Percentiles rank a stretch among this genome's conserved stretches.
phyloP scores from a whole-genome alignment of 768 basidiomycete species.

The Hemileccinum rubropunctum region DNA sequence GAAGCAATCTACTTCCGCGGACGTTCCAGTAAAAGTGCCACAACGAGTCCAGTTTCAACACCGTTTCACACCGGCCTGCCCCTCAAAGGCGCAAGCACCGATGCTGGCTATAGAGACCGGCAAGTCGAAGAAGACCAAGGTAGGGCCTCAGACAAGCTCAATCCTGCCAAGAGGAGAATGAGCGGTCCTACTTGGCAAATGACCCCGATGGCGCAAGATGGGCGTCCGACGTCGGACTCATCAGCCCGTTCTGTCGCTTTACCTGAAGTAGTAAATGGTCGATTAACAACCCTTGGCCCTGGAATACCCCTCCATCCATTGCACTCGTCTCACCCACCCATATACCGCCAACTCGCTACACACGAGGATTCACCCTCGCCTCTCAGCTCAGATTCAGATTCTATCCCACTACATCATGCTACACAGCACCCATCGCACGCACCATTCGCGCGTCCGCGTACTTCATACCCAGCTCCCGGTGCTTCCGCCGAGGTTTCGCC shows the following conservation, averaged over 20 bases:
- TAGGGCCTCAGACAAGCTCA: conserved; percentile 25
- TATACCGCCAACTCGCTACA: conserved; percentile 32
- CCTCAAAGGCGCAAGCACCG: conserved; percentile 29
- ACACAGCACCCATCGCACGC: conserved; percentile 30
- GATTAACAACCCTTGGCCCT: conserved; percentile 19
- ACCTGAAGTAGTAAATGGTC: conserved; percentile 16
- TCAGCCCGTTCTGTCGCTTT: conserved; percentile 12
- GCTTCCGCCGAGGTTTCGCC: conserved; percentile 32
- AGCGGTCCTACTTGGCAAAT: conserved; percentile 59
- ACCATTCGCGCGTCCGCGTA: conserved; percentile 26
- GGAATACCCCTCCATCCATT: conserved; percentile 39
- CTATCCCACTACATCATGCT: conserved; percentile 31
- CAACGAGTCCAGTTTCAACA: conserved; percentile 60
- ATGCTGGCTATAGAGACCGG: conserved; percentile 40
- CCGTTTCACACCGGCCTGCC: conserved; percentile 31
- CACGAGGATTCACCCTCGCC: conserved; percentile 70
- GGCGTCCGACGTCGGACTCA: conserved; percentile 19
- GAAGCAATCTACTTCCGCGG: conserved; percentile 40
- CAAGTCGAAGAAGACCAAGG: conserved; percentile 25
- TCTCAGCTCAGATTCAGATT: conserved; percentile 64
- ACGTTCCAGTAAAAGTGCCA: conserved; percentile 58
- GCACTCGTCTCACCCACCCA: conserved; percentile 33
- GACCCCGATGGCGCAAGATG: conserved; percentile 39
- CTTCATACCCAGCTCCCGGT: conserved; percentile 18
- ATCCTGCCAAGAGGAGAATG: conserved; percentile 41